Evolutionary conservation across 257 asterid genomes (phyloP), one percentile per base, ranked within the genome.

Genomic region (Leonotis leonurus): DNA sequence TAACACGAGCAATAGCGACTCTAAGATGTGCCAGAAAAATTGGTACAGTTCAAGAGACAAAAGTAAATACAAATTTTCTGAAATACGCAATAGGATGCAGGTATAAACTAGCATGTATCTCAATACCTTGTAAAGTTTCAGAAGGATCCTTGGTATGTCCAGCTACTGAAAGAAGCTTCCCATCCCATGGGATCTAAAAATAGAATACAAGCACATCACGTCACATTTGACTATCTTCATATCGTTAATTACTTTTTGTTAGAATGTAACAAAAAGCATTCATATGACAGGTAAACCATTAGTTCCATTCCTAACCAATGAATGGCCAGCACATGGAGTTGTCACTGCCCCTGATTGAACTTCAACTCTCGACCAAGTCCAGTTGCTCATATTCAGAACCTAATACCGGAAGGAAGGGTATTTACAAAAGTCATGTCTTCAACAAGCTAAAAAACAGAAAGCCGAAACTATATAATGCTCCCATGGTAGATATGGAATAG

Each of bases 121-220:
- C 43, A 63, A 67, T 68, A 89, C 99, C 99, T 87, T 82, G 96
- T 71, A 93, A 62, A 20, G 86, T 70, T 79, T 93, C 95, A 46
- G 84, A 75, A 69, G 94, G 89, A 80, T 87, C 87, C 82, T 89
- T 93, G 53, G 94, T 60, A 70, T 89, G 96, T 74, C 99, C 99
- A 75, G 94, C 96, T 60, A 89, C 77, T 41, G 95, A 85, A 77
- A 93, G 88, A 81, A 93, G 94, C 84, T 86, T 83, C 74, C 97
- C 96, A 33, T 78, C 89, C 96, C 97, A 87, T 12, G 97, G 85
- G 71, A 89, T 85, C 99, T 93, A 64, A 12, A 64, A 75, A 67
- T 63, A 62, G 32, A 57, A 35, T 60, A 64, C 59, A 73, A 59
- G 59, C 50, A 54, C 37, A 44, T 65, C 46, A 76, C 37, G 48